Evolutionary conservation across 139 green algal genomes (phyloP), one percentile per base, ranked within the genome.

Genomic region (Chlorella sp.): DNA sequence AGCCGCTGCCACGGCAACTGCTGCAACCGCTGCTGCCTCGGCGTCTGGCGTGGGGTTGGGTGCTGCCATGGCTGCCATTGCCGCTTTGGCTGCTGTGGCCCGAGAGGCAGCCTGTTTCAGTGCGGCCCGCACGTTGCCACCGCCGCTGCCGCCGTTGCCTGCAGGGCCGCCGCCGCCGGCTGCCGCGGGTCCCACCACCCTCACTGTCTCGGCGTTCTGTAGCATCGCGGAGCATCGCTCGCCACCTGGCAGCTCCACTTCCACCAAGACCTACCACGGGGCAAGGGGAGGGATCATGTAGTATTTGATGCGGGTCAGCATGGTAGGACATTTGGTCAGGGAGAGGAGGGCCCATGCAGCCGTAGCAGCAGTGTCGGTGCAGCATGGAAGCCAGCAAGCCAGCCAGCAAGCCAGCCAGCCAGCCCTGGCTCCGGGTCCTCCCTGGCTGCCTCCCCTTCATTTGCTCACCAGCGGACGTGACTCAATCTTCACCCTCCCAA

Each of bases 161-260:
- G 78, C 2, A 12, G 26, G 79, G 30, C 30, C 12, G 1, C 30
- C 9, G 83, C 22, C 11, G 39, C 37, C 12, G 19, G 21, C 71
- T 19, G 32, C 78, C 7, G 30, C 34, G 18, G 93, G 93, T 4
- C 93, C 94, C 76, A 99, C 92, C 64, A 99, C 89, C 37, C 95
- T 94, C 57, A 99, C 97, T 3, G 97, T 99, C 90, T 99, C 97
- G 11, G 97, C 97, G 87, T 99, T 99, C 87, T 99, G 97, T 79
- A 99, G 93, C 39, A 98, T 86, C 22, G 66, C 76, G 0, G 42
- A 79, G 89, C 57, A 71, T 28, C 39, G 66, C 22, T 91, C 83
- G 39, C 93, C 94, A 37, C 95, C 94, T 21, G 57, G 53, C 11
- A 92, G 95, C 83, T 92, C 81, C 0, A 93, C 93, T 86, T 97